Base-by-base conservation (phyloP, 2,329 filamentous ascomycete genomes). In the Diaporthe capsici region DNA sequence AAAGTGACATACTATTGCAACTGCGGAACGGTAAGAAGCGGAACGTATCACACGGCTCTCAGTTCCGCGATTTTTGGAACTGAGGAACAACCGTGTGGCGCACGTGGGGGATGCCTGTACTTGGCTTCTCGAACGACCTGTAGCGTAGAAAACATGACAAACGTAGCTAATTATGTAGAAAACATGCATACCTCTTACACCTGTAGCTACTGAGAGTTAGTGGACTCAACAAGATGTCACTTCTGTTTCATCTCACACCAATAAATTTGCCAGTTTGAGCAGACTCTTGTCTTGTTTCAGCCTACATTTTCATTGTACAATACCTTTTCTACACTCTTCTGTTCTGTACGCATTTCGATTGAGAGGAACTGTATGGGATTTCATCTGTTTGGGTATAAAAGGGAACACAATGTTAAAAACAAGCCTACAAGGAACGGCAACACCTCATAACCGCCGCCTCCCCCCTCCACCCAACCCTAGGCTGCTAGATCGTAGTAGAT, bases 401-500 rank as follows among this genome's bases (percentile, higher is more conserved):
- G 31, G 20, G 37, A 60, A 34, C 17, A 63, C 34, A 63, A 39
- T 22, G 10, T 17, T 25, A 2, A 37, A 28, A 55, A 42, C n/a
- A 70, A 70, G 34, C n/a, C 49, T 42, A n/a, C 37, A 12, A 39
- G 15, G n/a, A 53, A n/a, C 31, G 37, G n/a, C 15, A 22, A 20
- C 49, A 42, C 31, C 5, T 7, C 34, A 65, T n/a, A 10, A 31
- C 4, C 2, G 22, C 25, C 31, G 31, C 4, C 28, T 1, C 53
- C 4, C 9, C 22, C 15, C 10, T 9, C 9, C n/a, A 31, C 25
- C 9, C n/a, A 25, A 25, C 31, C n/a, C 42, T 17, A 88, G n/a
- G 82, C 84, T 42, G 86, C 87, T 58, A 98, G 84, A 84, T 98
- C 95, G 83, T 98, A 98, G 82, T 96, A 95, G 70, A 98, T 89